These are phyloP conservation scores for Mortierella sp. DNA, from an alignment of 371 early-diverging fungal genomes.

Conservation along the genomic window DNA sequence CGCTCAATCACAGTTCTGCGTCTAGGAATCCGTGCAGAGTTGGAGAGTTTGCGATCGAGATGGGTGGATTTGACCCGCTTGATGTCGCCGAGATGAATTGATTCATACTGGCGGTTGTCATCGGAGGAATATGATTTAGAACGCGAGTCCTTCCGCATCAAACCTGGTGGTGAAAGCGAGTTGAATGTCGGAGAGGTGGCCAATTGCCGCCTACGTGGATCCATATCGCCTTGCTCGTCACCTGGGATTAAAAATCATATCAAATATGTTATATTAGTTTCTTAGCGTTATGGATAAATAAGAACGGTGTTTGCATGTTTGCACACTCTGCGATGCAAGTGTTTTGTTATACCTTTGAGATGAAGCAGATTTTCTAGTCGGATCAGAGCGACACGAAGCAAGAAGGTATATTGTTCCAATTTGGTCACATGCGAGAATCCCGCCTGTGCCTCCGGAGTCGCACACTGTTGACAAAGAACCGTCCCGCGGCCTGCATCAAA, in stretches of 20 bases:
- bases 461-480: conserved; percentile 67
- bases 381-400: conserved; percentile 87
- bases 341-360: conserved; percentile 69
- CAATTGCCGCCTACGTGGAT: conserved; percentile 29
- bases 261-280: not conserved
- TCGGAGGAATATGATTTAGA: conserved; percentile 59
- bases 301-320: too few relatives aligned
- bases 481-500: conserved; percentile 56
- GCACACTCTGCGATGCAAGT: too few relatives aligned
- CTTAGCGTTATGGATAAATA: too few relatives aligned
- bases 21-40: conserved; percentile 68
- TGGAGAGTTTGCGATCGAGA: conserved; percentile 65
- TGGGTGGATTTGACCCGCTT: conserved; percentile 72
- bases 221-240: conserved; percentile 16
- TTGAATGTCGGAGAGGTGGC: conserved; percentile 12
- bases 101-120: conserved; percentile 56
- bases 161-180: conserved; percentile 33
- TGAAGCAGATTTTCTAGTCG: conserved; percentile 83
- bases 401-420: conserved; percentile 90
- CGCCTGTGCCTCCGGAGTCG: conserved; percentile 56
- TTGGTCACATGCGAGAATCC: conserved; percentile 83
- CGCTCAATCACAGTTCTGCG: conserved; percentile 70
- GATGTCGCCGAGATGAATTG: conserved; percentile 67
- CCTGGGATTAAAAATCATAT: conserved; percentile 12
- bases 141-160: conserved; percentile 52